Conservation (phyloP, 2,329 filamentous ascomycete species). For the Fusarium setosum region DNA sequence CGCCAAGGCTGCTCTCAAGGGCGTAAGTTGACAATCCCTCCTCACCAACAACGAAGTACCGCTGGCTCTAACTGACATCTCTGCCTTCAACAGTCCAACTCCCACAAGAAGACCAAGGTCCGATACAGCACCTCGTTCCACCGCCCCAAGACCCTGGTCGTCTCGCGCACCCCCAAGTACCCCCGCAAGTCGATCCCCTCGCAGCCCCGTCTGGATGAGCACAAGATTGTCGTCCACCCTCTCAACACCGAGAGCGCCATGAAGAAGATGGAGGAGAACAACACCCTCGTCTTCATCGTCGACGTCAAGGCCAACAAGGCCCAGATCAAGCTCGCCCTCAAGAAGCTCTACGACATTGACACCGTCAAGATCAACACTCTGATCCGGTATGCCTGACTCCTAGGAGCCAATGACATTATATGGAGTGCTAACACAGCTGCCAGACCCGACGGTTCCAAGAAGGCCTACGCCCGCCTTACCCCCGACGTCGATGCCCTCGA, state of each 20-base stretch:
- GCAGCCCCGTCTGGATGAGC: slow-evolving; percentile 91
- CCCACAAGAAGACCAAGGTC: slow-evolving; percentile 92
- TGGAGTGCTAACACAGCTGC: slow-evolving; percentile 25
- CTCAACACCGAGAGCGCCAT: slow-evolving; percentile 99
- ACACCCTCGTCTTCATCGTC: slow-evolving; percentile 98
- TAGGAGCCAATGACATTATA: too few relatives aligned
- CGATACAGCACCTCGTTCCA: slow-evolving; percentile 95
- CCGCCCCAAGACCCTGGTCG: slow-evolving; percentile 94
- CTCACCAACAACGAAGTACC: neutral
- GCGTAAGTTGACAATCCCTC: slow-evolving; percentile 73
- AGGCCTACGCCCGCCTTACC: slow-evolving; percentile 96
- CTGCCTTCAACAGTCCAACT: slow-evolving; percentile 56
- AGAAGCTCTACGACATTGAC: slow-evolving; percentile 99
- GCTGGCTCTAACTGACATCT: slow-evolving; percentile 13
- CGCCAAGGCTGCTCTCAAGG: slow-evolving; percentile 95
- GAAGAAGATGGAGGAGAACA: slow-evolving; percentile 99
- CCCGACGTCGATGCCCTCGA: slow-evolving; percentile 98
- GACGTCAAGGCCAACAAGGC: slow-evolving; percentile 99
- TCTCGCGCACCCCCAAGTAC: slow-evolving; percentile 94
- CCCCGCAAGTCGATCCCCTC: slow-evolving; percentile 94
- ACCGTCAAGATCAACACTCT: slow-evolving; percentile 99
- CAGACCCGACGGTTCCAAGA: slow-evolving; percentile 97
- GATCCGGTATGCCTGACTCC: slow-evolving; percentile 76
- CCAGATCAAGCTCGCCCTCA: slow-evolving; percentile 97
- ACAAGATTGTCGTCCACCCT: slow-evolving; percentile 97